Percentiles rank a stretch among this genome's conserved stretches.
Evolutionary conservation across 2,329 filamentous ascomycete species (phyloP).

Genomic region (Pseudonectria foliicola): DNA sequence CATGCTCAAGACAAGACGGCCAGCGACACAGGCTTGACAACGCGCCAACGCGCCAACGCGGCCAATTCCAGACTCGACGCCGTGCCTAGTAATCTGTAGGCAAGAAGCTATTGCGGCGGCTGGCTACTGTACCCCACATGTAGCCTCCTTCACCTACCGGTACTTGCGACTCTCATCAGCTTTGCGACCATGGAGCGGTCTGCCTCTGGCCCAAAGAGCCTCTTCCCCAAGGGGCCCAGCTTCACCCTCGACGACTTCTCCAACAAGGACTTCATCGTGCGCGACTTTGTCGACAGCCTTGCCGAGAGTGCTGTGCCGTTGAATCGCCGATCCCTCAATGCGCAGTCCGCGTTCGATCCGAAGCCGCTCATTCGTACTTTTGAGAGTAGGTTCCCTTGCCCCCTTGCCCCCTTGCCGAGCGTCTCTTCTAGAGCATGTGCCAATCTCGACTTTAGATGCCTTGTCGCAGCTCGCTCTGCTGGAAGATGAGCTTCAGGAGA

Average conservation of each 20-base stretch:
- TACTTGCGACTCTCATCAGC: conserved; percentile 3
- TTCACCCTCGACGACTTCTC: conserved; percentile 88
- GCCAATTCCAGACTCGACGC: too few species aligned
- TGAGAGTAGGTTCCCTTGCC: conserved; percentile 57
- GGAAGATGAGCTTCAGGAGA: conserved; percentile 77
- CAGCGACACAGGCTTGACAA: conserved; percentile 4
- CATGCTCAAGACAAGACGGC: conserved; percentile 6
- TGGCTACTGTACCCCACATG: conserved; percentile 21
- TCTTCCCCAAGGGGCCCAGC: conserved; percentile 71
- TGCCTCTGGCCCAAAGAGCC: conserved; percentile 49
- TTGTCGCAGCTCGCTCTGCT: conserved; percentile 62
- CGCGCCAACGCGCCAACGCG: conserved; percentile 5
- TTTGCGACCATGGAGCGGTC: conserved; percentile 35
- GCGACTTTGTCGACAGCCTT: conserved; percentile 92
- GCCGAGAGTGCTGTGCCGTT: conserved; percentile 77
- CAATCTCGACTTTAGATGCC: conserved; percentile 38
- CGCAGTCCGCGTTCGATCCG: conserved; percentile 70
- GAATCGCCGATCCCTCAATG: conserved; percentile 68
- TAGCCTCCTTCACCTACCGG: conserved; percentile 16
- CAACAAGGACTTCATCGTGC: conserved; percentile 90
- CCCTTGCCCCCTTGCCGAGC: background rate
- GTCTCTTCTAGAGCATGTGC: conserved; percentile 1
- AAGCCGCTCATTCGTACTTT: conserved; percentile 96
- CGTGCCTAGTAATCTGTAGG: too few species aligned
- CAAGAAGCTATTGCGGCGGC: conserved; percentile 1